phyloP scores from a whole-genome alignment of 176 grass and related monocot species.

The Oryza coarctata region DNA sequence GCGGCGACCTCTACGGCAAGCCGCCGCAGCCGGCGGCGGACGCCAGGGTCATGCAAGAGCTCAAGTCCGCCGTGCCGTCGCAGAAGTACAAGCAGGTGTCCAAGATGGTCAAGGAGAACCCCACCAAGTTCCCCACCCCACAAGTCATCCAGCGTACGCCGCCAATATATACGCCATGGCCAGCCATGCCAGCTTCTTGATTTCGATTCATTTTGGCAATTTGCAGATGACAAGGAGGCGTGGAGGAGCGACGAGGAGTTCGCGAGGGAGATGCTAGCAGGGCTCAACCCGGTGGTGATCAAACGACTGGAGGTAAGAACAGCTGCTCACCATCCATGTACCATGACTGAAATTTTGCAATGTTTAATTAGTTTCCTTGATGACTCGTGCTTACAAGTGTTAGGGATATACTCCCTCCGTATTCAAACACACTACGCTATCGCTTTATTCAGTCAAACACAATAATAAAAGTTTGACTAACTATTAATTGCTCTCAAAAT shows the following conservation, averaged over 20 bases:
- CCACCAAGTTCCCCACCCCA: slow-evolving; percentile 64
- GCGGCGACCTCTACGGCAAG: slow-evolving; percentile 57
- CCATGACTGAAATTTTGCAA: not conserved
- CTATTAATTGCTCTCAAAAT: too few species aligned
- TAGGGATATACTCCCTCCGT: too few species aligned
- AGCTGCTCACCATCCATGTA: not conserved
- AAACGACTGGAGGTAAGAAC: slow-evolving; percentile 54
- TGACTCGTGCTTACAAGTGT: not conserved
- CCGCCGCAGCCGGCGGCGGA: slow-evolving; percentile 25
- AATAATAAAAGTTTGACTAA: too few species aligned
- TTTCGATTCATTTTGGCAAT: not conserved
- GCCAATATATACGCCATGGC: not conserved
- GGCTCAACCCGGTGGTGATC: slow-evolving; percentile 76
- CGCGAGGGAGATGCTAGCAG: slow-evolving; percentile 84
- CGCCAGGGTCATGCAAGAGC: slow-evolving; percentile 47
- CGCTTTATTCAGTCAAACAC: too few species aligned
- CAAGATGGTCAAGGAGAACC: slow-evolving; percentile 58
- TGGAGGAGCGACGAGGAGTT: slow-evolving; percentile 94
- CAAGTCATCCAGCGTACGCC: slow-evolving; percentile 74
- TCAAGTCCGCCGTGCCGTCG: slow-evolving; percentile 67
- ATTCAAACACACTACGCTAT: too few species aligned
- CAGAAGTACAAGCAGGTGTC: slow-evolving; percentile 55
- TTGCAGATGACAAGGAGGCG: slow-evolving; percentile 58
- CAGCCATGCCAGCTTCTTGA: not conserved
- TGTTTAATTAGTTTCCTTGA: not conserved